A percentile compares a stretch with the other conserved stretches of the same genome.
Conservation (phyloP, 768 basidiomycete genomes). For the Pleurotus pulmonarius region DNA sequence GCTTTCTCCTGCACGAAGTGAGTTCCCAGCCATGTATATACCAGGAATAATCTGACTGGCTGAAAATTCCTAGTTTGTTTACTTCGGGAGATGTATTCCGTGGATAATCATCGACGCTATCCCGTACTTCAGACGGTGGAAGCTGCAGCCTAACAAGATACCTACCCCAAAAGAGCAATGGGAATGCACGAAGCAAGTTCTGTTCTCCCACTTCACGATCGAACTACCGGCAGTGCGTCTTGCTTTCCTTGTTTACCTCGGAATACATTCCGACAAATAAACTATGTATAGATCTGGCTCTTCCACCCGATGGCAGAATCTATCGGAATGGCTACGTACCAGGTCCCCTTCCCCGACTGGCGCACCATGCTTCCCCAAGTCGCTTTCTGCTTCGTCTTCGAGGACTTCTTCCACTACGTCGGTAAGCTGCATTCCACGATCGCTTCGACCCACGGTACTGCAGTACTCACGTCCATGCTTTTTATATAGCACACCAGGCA, state of each 20-base stretch:
- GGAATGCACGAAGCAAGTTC: conserved; percentile 92
- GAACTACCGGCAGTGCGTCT: conserved; percentile 80
- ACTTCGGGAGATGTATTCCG: conserved; percentile 92
- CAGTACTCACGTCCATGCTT: background rate
- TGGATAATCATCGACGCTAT: conserved; percentile 96
- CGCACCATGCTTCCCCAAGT: conserved; percentile 72
- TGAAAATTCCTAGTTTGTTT: conserved; percentile 63
- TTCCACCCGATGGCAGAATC: conserved; percentile 89
- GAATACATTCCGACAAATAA: background rate
- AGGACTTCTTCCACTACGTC: conserved; percentile 93
- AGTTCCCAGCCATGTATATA: conserved; percentile 19
- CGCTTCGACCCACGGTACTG: background rate
- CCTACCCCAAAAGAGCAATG: conserved; percentile 84
- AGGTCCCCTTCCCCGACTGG: conserved; percentile 85
- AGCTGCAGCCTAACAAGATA: conserved; percentile 84
- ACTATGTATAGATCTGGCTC: conserved; percentile 64
- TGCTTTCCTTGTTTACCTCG: background rate
- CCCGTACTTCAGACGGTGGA: conserved; percentile 92
- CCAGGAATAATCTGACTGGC: background rate
- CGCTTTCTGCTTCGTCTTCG: conserved; percentile 88
- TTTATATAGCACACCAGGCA: conserved; percentile 70
- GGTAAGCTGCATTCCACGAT: conserved; percentile 36
- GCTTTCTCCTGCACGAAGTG: conserved; percentile 93
- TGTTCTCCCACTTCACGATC: conserved; percentile 93
- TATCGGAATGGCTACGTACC: conserved; percentile 88